Percentiles rank a stretch among this genome's conserved stretches.
These are phyloP conservation scores for Phytophthora melonis DNA, from an alignment of 352 stramenopile species.

Conservation along the genomic window DNA sequence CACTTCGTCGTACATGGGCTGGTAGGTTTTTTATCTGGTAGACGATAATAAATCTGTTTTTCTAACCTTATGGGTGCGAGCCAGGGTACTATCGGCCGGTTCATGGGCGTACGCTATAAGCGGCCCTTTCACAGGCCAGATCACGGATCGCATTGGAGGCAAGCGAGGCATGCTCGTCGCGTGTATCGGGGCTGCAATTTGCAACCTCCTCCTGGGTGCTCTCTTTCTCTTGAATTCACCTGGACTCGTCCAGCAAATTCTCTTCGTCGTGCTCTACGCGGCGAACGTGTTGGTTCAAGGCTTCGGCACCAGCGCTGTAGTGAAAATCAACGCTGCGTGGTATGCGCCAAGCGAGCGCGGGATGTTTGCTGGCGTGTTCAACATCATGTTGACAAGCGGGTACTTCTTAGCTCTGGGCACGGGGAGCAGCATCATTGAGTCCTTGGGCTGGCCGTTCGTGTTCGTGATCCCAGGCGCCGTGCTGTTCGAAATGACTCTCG, in stretches of 20 bases:
- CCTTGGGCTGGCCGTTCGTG: conserved; percentile 63
- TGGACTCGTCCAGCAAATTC: conserved; percentile 33
- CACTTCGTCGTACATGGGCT: conserved; percentile 68
- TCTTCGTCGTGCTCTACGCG: conserved; percentile 66
- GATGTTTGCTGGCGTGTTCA: conserved; percentile 73
- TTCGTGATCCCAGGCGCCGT: conserved; percentile 55
- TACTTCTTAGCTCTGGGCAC: conserved; percentile 70
- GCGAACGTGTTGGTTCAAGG: conserved; percentile 70
- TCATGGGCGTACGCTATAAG: conserved; percentile 67
- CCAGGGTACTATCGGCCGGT: conserved; percentile 62
- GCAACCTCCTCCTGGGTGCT: conserved; percentile 58
- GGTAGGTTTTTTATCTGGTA: conserved; percentile 33
- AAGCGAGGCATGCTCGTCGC: conserved; percentile 70
- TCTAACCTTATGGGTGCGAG: background rate
- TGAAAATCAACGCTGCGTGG: conserved; percentile 79
- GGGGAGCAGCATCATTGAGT: conserved; percentile 59
- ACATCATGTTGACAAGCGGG: conserved; percentile 75
- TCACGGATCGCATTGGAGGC: conserved; percentile 68
- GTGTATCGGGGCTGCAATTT: conserved; percentile 60
- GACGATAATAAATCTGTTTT: too few species aligned
- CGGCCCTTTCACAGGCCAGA: conserved; percentile 65
- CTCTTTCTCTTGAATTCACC: conserved; percentile 55
- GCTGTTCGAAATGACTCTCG: conserved; percentile 53
- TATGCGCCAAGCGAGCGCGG: conserved; percentile 65
- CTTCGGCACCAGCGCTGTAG: conserved; percentile 71